Base-by-base conservation (phyloP, 1,284 basidiomycete genomes). In the Naganishia cerealis region DNA sequence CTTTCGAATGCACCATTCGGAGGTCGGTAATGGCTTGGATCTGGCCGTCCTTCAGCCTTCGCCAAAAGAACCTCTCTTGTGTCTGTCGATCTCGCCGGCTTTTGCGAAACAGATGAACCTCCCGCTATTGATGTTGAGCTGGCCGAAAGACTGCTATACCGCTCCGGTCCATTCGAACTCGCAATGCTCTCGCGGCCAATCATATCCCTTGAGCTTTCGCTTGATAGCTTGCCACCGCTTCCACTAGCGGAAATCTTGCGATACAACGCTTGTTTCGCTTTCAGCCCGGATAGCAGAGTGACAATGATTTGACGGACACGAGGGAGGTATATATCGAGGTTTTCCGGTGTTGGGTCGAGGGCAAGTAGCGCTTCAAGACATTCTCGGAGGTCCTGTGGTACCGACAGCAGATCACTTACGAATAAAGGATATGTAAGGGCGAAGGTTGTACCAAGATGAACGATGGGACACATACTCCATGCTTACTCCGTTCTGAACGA, bases 271-370 rank as follows among this genome's bases (percentile, higher is more conserved):
- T 99, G 96, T 80, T 98, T 98, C 68, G 84, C 86, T 71, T 95
- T 90, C 33, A 99, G 84, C 6, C 94, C 96, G 75, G 94, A 91
- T 38, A 99, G 81, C 4, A 99, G 85, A 74, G 87, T 89, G 62
- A 94, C 95, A 78, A 99, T 97, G 78, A 98, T 96, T 73, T 87
- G 86, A 57, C 95, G 88, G 57, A 98, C 94, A 71, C 87, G 87
- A 24, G 96, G 95, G 5, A 98, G 86, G 81, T 93, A 96, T 1
- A 89, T 82, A 62, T 95, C 91, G 70, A 99, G 87, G 70, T 91
- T 93, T 63, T 90, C 88, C 8, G 86, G 84, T 0, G 86, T 90
- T 39, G 94, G 93, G 66, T 95, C 91, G 80, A 97, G 94, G 8
- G 92, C 87, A 50, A 97, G 84, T 75, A 92, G 91, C 74, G 88